These are phyloP conservation scores for Epithemia pelagica DNA, from an alignment of 108 stramenopile species.

Conservation along the genomic window DNA sequence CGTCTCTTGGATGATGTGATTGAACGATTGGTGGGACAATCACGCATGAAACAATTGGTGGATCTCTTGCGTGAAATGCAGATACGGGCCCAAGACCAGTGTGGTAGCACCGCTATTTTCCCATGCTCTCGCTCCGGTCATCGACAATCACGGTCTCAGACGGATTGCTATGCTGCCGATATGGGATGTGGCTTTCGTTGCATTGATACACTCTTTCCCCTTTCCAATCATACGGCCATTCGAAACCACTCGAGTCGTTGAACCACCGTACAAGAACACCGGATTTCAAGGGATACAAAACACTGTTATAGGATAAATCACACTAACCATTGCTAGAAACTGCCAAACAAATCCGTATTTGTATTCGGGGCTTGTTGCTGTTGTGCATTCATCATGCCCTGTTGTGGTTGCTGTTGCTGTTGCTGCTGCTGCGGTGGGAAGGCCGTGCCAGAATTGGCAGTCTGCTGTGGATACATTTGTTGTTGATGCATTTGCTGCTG, in stretches of 20 bases:
- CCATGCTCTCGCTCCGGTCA: neutral
- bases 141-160: neutral
- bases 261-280: too few species aligned
- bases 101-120: neutral
- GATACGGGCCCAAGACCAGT: neutral
- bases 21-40: neutral
- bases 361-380: conserved; percentile 2
- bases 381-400: neutral
- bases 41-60: neutral
- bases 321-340: too few species aligned
- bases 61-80: neutral
- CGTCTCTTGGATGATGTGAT: neutral
- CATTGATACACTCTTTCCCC: conserved; percentile 1
- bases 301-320: too few species aligned
- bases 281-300: too few species aligned
- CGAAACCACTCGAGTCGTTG: neutral
- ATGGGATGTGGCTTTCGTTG: conserved; percentile 3
- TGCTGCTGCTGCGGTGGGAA: neutral
- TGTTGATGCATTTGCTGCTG: neutral
- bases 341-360: too few species aligned
- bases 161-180: conserved; percentile 3
- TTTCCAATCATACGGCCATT: neutral
- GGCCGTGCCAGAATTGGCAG: neutral
- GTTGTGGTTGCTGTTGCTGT: conserved; percentile 1
- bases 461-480: neutral